phyloP scores from a whole-genome alignment of 2,329 filamentous ascomycete species.

The Penicillium concentricum region DNA sequence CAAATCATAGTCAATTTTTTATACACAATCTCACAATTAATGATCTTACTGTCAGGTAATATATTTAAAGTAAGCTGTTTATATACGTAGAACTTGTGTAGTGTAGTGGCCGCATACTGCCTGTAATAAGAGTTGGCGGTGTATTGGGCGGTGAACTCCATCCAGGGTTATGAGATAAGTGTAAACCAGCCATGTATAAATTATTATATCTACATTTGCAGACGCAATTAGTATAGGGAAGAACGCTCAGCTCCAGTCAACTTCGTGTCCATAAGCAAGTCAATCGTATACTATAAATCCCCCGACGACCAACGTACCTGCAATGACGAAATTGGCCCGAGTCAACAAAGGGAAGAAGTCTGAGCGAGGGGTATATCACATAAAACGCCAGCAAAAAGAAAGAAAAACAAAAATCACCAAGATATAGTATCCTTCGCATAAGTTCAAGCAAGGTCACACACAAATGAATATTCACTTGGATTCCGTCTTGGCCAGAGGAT shows the following conservation, averaged over 20 bases:
- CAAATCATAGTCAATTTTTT: neutral
- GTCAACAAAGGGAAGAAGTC: conserved; percentile 25
- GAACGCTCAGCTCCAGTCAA: neutral
- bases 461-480: conserved; percentile 18
- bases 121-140: neutral
- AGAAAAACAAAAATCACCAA: conserved; percentile 6
- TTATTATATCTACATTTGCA: conserved; percentile 5
- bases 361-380: conserved; percentile 43
- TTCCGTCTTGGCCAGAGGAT: conserved; percentile 24
- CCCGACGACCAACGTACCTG: conserved; percentile 21
- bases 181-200: neutral
- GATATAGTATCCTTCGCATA: neutral
- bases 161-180: neutral
- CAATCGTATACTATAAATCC: conserved; percentile 19
- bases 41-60: neutral
- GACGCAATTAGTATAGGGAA: neutral
- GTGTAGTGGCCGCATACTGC: neutral
- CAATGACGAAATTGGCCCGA: conserved; percentile 20
- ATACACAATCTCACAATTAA: neutral
- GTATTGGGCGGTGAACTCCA: neutral
- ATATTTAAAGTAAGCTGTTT: neutral
- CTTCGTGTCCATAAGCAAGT: conserved; percentile 14
- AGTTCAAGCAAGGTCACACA: conserved; percentile 1
- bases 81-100: neutral
- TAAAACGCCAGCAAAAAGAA: conserved; percentile 33